Percentiles rank a stretch among this genome's conserved stretches.
Conservation (phyloP, 2,329 filamentous ascomycete genomes). For the Curvularia lunata region DNA sequence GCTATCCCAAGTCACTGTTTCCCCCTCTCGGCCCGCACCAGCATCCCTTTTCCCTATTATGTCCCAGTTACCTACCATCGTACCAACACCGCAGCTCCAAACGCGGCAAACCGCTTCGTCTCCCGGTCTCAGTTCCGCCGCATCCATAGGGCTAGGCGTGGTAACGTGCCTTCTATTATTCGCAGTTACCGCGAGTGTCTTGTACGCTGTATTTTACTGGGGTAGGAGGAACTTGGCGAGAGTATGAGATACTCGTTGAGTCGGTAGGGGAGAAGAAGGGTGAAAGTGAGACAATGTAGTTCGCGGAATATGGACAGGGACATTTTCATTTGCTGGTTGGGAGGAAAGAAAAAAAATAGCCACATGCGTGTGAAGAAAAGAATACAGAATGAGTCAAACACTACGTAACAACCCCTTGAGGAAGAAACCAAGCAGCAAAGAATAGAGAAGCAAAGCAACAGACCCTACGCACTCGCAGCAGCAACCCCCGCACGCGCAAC, state of each 20-base stretch:
- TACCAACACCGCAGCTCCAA: too few species aligned
- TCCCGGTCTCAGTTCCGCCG: neutral
- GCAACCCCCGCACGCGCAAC: constrained; percentile 5
- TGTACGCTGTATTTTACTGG: constrained; percentile 3
- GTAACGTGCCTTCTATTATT: constrained; percentile 3
- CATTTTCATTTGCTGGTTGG: too few species aligned
- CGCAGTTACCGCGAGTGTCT: neutral
- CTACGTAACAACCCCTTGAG: too few species aligned
- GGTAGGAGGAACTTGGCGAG: neutral
- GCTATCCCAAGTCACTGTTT: neutral
- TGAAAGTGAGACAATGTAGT: neutral
- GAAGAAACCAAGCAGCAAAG: neutral
- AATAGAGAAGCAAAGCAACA: neutral
- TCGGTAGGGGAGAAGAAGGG: neutral
- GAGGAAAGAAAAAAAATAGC: too few species aligned
- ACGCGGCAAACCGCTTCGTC: neutral
- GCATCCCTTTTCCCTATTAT: neutral
- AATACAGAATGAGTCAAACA: too few species aligned
- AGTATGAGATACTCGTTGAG: neutral
- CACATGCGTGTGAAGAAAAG: too few species aligned
- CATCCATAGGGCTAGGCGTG: constrained; percentile 2
- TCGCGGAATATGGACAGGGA: too few species aligned
- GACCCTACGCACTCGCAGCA: constrained; percentile 20
- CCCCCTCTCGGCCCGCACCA: too few species aligned
- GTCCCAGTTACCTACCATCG: neutral